These are phyloP conservation scores for Marasmius tenuissimus DNA, from an alignment of 1,284 basidiomycete species.

Conservation along the genomic window DNA sequence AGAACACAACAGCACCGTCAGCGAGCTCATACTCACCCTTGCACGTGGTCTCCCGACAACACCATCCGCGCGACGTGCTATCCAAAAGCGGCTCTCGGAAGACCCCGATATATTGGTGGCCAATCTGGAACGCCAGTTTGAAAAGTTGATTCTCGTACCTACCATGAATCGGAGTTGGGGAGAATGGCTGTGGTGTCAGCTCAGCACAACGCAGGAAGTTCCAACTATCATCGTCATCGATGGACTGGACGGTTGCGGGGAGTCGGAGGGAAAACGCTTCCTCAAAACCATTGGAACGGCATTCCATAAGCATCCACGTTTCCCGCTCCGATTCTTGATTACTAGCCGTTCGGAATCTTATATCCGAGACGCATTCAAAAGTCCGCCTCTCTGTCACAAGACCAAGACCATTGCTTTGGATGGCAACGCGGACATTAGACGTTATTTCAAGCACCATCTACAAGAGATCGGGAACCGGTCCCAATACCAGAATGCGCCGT, in stretches of 20 bases:
- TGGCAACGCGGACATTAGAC: not conserved
- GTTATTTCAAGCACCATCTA: not conserved
- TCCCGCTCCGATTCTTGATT: conserved; percentile 26
- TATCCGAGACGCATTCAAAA: conserved; percentile 18
- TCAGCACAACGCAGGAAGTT: no score
- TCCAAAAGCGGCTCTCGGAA: no score
- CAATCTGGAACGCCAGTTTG: no score
- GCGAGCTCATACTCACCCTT: no score
- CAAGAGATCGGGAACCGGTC: not conserved
- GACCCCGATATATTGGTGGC: no score
- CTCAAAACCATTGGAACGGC: not conserved
- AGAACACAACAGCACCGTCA: no score
- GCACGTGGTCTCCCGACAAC: no score
- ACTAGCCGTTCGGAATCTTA: conserved; percentile 23
- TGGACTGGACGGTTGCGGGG: conserved; percentile 5
- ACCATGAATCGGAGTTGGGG: no score
- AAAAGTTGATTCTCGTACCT: no score
- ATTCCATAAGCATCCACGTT: not conserved
- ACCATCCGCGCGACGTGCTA: no score
- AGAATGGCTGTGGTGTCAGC: no score
- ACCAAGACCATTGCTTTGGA: not conserved
- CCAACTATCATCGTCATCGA: not conserved
- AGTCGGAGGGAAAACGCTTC: not conserved
- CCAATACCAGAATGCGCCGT: no score
- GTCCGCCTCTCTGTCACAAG: not conserved